phyloP scores from a whole-genome alignment of 371 early-diverging fungal species.

The Mortierella sp. region DNA sequence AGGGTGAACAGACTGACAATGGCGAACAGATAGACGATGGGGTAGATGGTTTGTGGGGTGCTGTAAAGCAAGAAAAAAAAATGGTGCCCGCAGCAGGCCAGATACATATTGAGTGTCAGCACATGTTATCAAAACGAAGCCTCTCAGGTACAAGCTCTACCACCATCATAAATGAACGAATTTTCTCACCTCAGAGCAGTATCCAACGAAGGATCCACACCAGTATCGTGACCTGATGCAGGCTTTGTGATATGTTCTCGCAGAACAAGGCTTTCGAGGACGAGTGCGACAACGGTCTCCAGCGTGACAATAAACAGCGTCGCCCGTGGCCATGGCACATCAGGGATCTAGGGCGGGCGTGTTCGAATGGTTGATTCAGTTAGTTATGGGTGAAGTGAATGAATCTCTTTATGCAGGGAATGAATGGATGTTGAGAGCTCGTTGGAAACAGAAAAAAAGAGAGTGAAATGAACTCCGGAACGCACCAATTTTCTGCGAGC shows the following conservation, averaged over 20 bases:
- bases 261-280: conserved; percentile 39
- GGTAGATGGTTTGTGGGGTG: conserved; percentile 52
- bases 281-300: conserved; percentile 23
- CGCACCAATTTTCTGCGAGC: conserved; percentile 7
- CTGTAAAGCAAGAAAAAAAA: neutral
- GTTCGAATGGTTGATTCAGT: neutral
- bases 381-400: neutral
- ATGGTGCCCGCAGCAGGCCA: neutral
- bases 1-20: conserved; percentile 42
- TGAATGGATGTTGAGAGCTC: neutral
- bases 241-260: conserved; percentile 33
- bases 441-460: neutral
- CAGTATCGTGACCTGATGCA: neutral
- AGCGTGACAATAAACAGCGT: conserved; percentile 33
- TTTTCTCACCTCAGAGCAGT: neutral
- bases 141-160: neutral
- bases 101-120: neutral
- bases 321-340: conserved; percentile 51
- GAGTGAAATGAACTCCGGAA: neutral
- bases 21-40: conserved; percentile 41
- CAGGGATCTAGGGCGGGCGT: neutral
- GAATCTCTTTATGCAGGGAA: neutral
- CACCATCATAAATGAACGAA: neutral
- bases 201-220: too few species aligned
- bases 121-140: neutral